Conservation (phyloP, 1,284 basidiomycete species). For the Singerocomus rubriflavus region DNA sequence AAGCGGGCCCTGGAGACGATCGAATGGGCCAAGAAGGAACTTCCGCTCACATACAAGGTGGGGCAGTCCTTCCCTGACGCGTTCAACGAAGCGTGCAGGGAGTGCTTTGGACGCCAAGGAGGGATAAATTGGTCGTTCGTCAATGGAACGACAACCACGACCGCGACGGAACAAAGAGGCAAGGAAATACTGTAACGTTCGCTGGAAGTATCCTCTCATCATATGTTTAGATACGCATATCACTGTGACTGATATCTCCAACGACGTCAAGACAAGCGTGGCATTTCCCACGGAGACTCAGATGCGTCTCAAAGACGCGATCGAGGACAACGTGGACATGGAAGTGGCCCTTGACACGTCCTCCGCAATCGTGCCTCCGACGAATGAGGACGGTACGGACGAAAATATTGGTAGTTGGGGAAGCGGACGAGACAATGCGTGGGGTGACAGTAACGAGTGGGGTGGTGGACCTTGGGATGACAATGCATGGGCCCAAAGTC, state of each 20-base stretch:
- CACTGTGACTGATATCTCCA: slow-evolving; percentile 20
- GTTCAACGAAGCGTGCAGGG: slow-evolving; percentile 46
- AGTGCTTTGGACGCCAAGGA: slow-evolving; percentile 46
- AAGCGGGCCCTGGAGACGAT: slow-evolving; percentile 46
- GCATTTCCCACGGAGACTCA: slow-evolving; percentile 24
- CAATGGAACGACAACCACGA: neutral
- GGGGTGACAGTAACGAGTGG: slow-evolving; percentile 13
- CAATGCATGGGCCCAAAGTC: slow-evolving; percentile 17
- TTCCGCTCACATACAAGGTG: slow-evolving; percentile 53
- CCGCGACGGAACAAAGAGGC: slow-evolving; percentile 13
- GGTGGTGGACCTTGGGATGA: slow-evolving; percentile 11
- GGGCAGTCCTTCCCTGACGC: slow-evolving; percentile 54
- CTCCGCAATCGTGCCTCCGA: neutral
- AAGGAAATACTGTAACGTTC: neutral
- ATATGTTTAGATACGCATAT: slow-evolving; percentile 10
- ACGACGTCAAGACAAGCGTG: slow-evolving; percentile 17
- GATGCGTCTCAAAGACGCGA: slow-evolving; percentile 25
- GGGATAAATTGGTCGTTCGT: slow-evolving; percentile 30
- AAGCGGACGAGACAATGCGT: slow-evolving; percentile 4
- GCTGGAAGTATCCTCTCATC: slow-evolving; percentile 8
- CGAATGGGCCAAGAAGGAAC: slow-evolving; percentile 51
- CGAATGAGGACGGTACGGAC: neutral
- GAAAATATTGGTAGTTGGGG: slow-evolving; percentile 6
- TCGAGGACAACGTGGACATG: slow-evolving; percentile 34
- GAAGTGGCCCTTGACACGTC: slow-evolving; percentile 9